Base-by-base conservation (phyloP, 371 early-diverging fungal genomes). In the Batkoa obscura region DNA sequence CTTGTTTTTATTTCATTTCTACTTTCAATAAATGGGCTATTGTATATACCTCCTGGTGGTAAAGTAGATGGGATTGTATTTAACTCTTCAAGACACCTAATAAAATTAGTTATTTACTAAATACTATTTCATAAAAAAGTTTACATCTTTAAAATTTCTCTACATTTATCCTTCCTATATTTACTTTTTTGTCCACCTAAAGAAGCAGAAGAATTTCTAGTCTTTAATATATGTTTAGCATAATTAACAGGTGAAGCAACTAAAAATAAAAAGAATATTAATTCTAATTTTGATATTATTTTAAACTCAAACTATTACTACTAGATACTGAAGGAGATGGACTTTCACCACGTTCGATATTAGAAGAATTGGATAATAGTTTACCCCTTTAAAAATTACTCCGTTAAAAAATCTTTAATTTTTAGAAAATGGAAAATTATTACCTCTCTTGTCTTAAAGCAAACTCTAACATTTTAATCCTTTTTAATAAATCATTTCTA, bases 381-480 rank as follows among this genome's bases (percentile, higher is more conserved):
- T 53, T 53, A 38, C 39, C 53, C 30, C 53, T 53, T 15, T 15
- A 45, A 23, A 23, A 23, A 23, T 23, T 23, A 23, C 23, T 23
- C 23, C 23, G 23, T 23, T 23, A 23, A 23, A 23, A 23, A 23
- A 23, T 23, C 23, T 23, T 23, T 23, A 23, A 23, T 23, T 23
- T 23, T 0, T 15, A 55, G 9, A 23, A 23, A 23, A 23, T 23
- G 23, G 23, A 23, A 0, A 23, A 23, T 23, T 23, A 32, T 6
- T 67, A 79, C 83, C 83, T 76, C 61, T 85, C 83, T 63, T 80
- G 78, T 50, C 72, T 59, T 59, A 93, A 60, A 9, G 88, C 84
- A 71, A 74, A 86, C 67, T 93, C 90, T 9, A 93, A 72, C 90
- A 93, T 87, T 65, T 86, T 86, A 39, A 88, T 77, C 42, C 90